Evolutionary conservation across 1,139 yeast genomes (phyloP).

Genomic region (Dujonia santamariae): DNA sequence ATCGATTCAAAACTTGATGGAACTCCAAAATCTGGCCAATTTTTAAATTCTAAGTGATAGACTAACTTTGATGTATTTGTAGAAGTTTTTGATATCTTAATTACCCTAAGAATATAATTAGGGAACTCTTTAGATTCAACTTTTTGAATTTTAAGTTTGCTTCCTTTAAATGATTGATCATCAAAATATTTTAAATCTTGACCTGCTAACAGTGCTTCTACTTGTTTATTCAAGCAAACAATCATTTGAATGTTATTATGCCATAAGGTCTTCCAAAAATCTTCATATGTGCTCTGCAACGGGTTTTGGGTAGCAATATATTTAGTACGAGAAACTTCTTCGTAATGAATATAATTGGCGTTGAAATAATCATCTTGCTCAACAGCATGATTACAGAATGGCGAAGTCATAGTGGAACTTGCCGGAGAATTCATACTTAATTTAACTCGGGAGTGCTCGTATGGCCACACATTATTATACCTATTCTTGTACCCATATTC

Average conservation of each 20-base stretch:
- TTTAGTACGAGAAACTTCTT: constrained; percentile 18
- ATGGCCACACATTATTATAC: constrained; percentile 46
- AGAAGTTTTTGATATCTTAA: constrained; percentile 12
- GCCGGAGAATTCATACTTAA: constrained; percentile 17
- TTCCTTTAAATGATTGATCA: constrained; percentile 16
- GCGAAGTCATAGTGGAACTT: constrained; percentile 7
- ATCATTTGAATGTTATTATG: constrained; percentile 60
- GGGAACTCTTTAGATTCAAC: constrained; percentile 11
- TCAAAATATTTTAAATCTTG: constrained; percentile 19
- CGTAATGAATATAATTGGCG: constrained; percentile 34
- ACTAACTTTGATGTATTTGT: constrained; percentile 25
- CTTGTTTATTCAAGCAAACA: constrained; percentile 60
- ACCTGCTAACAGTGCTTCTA: constrained; percentile 10
- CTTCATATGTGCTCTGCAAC: constrained; percentile 34
- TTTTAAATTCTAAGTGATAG: constrained; percentile 65
- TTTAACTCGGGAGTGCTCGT: constrained; percentile 44
- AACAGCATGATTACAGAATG: constrained; percentile 7
- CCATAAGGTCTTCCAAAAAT: constrained; percentile 46
- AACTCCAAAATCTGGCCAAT: constrained; percentile 84
- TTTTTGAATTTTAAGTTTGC: constrained; percentile 13
- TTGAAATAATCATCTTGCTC: constrained; percentile 40
- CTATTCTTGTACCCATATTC: constrained; percentile 45
- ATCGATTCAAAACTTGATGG: constrained; percentile 55
- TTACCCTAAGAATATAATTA: constrained; percentile 19
- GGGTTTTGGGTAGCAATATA: constrained; percentile 49